phyloP scores from a whole-genome alignment of 805 yeast genomes.

The Schwanniomyces sp. region DNA sequence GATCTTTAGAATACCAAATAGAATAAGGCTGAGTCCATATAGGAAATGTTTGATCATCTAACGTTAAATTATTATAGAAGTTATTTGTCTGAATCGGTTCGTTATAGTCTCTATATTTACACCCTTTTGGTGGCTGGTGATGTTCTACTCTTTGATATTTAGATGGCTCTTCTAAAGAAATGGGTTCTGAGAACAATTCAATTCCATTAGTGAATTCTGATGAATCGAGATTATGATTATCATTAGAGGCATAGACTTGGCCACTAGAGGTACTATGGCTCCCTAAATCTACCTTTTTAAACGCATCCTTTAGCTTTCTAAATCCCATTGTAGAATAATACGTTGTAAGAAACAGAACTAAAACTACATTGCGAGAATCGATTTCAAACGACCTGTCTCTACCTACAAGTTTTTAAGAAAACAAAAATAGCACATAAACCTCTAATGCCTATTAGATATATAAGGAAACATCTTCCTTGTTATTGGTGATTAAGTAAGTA shows the following conservation, averaged over 20 bases:
- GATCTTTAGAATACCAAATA: slow-evolving; percentile 59
- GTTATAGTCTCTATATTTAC: slow-evolving; percentile 16
- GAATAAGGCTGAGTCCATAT: slow-evolving; percentile 84
- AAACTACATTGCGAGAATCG: background rate
- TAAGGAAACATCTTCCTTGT: no score
- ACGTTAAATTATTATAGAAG: slow-evolving; percentile 70
- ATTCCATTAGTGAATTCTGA: background rate
- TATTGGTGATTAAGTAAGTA: no score
- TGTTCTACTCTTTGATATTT: slow-evolving; percentile 38
- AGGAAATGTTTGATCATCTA: slow-evolving; percentile 66
- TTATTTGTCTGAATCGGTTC: slow-evolving; percentile 71
- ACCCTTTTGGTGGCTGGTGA: slow-evolving; percentile 34
- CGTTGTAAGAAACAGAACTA: background rate
- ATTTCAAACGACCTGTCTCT: background rate
- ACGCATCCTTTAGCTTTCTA: slow-evolving; percentile 21
- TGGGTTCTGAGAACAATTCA: slow-evolving; percentile 42
- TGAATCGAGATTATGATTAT: background rate
- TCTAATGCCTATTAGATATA: no score
- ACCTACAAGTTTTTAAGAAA: background rate
- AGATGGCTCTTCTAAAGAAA: slow-evolving; percentile 44
- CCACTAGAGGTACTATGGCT: background rate
- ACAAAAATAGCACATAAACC: no score
- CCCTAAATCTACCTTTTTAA: slow-evolving; percentile 15
- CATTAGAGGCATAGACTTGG: background rate
- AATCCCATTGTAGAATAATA: slow-evolving; percentile 18